phyloP scores from a whole-genome alignment of 108 stramenopile species.

The Nannochloropsis oceanica region DNA sequence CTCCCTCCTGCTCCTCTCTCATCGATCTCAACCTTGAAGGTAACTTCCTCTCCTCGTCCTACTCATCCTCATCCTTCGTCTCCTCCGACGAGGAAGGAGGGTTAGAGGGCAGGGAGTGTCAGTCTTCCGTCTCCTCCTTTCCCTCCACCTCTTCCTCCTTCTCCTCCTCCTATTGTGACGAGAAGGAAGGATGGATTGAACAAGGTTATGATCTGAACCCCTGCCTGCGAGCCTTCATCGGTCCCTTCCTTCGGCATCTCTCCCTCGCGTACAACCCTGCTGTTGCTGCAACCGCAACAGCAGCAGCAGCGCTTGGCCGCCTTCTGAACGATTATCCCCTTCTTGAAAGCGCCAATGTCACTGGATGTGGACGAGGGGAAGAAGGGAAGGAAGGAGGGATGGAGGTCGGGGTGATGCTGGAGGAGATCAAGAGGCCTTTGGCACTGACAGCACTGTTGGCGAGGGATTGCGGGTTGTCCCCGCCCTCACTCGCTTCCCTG shows the following conservation, averaged over 20 bases:
- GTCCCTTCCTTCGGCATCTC: not conserved
- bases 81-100: not conserved
- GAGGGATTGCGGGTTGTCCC: not conserved
- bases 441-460: not conserved
- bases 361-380: not conserved
- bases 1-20: not conserved
- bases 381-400: not conserved
- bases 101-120: not conserved
- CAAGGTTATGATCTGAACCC: not conserved
- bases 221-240: not conserved
- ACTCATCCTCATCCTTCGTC: too few relatives aligned
- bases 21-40: not conserved
- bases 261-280: not conserved
- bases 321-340: not conserved
- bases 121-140: not conserved
- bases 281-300: not conserved
- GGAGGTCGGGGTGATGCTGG: not conserved
- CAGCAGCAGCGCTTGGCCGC: not conserved
- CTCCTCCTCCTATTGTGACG: too few relatives aligned
- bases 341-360: not conserved
- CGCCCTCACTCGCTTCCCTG: not conserved
- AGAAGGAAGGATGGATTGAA: too few relatives aligned
- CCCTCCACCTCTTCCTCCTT: not conserved
- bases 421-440: not conserved
- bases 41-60: not conserved